These are phyloP conservation scores for Tagetes patula DNA, from an alignment of 129 eudicot genomes.

Conservation along the genomic window DNA sequence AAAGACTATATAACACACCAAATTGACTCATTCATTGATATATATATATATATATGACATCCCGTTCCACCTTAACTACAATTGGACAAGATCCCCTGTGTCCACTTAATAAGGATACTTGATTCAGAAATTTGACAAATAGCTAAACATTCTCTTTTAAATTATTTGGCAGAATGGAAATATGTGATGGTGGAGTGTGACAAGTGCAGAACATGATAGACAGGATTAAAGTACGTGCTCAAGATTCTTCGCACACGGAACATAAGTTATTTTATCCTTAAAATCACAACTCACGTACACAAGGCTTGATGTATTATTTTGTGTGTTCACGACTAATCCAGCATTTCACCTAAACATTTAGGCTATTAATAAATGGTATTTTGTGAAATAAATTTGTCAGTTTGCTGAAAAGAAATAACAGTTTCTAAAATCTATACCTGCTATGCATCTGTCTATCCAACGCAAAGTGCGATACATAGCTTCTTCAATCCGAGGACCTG, in stretches of 20 bases:
- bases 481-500: slow-evolving; percentile 92
- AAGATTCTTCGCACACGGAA: too few species aligned
- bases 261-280: too few species aligned
- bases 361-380: slow-evolving; percentile 11
- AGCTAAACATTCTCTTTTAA: neutral
- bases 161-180: neutral
- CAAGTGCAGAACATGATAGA: too few species aligned
- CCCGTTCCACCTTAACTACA: neutral
- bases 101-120: neutral
- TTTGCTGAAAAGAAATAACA: neutral
- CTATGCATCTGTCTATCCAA: slow-evolving; percentile 97
- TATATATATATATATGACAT: neutral
- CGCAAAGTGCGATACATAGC: slow-evolving; percentile 96
- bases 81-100: neutral
- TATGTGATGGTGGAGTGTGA: too few species aligned
- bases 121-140: neutral
- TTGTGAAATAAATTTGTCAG: slow-evolving; percentile 2
- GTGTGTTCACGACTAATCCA: too few species aligned
- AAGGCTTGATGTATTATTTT: too few species aligned
- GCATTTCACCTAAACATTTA: too few species aligned
- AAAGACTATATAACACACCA: neutral
- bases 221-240: too few species aligned
- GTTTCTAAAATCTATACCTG: slow-evolving; percentile 48
- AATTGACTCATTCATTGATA: neutral
- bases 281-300: too few species aligned